A percentile compares a stretch with the other conserved stretches of the same genome.
Conservation (phyloP, 2,329 filamentous ascomycete species). For the Trichophyton schoenleinii region DNA sequence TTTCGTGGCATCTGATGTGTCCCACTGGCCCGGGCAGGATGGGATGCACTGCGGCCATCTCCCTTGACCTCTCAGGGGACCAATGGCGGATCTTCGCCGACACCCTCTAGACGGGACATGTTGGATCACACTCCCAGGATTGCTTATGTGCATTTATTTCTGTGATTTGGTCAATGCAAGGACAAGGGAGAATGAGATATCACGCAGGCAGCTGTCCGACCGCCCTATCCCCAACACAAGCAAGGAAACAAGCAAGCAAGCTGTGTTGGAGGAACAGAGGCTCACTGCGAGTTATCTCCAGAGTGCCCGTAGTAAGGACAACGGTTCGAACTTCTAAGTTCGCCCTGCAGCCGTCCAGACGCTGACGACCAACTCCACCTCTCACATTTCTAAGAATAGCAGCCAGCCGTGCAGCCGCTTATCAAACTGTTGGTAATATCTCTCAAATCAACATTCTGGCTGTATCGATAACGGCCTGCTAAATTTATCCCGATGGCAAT, state of each 20-base stretch:
- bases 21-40: background rate
- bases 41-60: background rate
- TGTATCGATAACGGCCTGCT: too few species aligned
- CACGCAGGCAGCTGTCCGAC: background rate
- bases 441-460: too few species aligned
- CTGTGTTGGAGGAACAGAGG: background rate
- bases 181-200: background rate
- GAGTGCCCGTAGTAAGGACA: too few species aligned
- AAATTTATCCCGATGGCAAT: too few species aligned
- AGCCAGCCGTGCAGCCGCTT: background rate
- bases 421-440: too few species aligned
- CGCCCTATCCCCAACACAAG: background rate
- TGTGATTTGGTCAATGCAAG: background rate
- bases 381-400: background rate
- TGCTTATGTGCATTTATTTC: background rate
- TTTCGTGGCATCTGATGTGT: background rate
- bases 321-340: background rate
- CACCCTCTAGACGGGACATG: background rate
- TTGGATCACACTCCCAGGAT: background rate
- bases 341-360: background rate
- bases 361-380: background rate
- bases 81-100: background rate
- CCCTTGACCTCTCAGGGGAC: background rate
- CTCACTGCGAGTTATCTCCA: too few species aligned
- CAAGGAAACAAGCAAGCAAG: background rate